These are phyloP conservation scores for Turnera subulata DNA, from an alignment of 345 rosid genomes.

Conservation along the genomic window DNA sequence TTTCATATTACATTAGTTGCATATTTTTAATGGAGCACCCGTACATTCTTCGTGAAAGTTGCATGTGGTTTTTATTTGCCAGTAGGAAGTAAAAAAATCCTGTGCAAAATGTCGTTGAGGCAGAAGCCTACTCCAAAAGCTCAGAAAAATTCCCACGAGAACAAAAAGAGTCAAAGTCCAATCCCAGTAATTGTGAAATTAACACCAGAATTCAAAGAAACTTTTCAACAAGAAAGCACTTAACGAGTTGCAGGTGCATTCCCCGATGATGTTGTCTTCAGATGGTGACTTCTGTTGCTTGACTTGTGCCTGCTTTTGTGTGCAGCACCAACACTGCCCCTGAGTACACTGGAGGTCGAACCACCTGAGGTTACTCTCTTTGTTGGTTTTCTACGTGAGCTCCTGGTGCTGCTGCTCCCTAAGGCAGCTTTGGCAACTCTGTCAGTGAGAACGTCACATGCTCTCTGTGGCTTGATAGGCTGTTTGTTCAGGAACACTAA, in stretches of 20 bases:
- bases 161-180: too few species aligned
- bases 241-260: slow-evolving; percentile 27
- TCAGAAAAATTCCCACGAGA: background rate
- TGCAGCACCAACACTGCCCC: slow-evolving; percentile 18
- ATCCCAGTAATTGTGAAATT: background rate
- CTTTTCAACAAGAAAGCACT: background rate
- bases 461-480: slow-evolving; percentile 64
- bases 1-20: too few species aligned
- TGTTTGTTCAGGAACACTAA: slow-evolving; percentile 82
- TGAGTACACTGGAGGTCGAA: slow-evolving; percentile 24
- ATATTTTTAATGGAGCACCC: too few species aligned
- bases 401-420: slow-evolving; percentile 35
- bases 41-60: too few species aligned
- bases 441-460: slow-evolving; percentile 61
- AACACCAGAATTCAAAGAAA: background rate
- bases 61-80: too few species aligned
- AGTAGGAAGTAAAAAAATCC: too few species aligned
- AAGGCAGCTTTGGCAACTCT: slow-evolving; percentile 80
- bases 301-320: slow-evolving; percentile 32
- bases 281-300: slow-evolving; percentile 34
- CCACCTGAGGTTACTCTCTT: slow-evolving; percentile 34
- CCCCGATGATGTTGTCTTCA: slow-evolving; percentile 22
- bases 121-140: background rate
- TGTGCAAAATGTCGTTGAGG: too few species aligned
- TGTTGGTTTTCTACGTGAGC: slow-evolving; percentile 33